Evolutionary conservation across 495 filamentous ascomycete genomes (phyloP), one percentile per base, ranked within the genome.

Genomic region (Daldinia concentrica): DNA sequence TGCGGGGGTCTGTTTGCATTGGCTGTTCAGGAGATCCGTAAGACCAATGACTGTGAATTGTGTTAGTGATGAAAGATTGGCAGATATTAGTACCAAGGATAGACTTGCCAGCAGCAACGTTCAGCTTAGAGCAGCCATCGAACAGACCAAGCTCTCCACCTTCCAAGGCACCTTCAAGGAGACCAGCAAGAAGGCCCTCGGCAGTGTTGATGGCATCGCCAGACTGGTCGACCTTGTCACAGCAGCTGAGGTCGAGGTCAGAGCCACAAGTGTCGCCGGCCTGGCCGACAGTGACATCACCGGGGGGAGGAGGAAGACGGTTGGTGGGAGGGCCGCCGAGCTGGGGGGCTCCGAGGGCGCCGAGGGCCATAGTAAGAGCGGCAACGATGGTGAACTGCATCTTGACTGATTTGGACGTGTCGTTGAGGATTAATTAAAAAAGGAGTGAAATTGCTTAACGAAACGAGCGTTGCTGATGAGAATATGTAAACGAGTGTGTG

Each of bases 1-100:
- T 66, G 83, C 84, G 71, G 83, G 81, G 72, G 82, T 84, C 82
- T 85, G 82, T 78, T 85, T 85, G 81, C 84, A 86, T 74, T 82
- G 72, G 78, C 77, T 79, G 73, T 86, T 79, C 66, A 86, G 79
- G 43, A 84, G 34, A 62, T 86, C 82, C 57, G 79, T 61, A 32
- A 83, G 48, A 61, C 79, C 78, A 62, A 86, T 64, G 32, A 73
- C 74, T 78, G n/a, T 26, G 0, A 6, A 1, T 5, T 7, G 1
- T 24, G 27, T 76, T 68, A 74, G 68, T 12, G 11, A 62, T n/a
- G 15, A 14, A 17, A 1, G 6, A 11, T 11, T 29, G 0, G 1
- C 0, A 27, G 5, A 14, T 43, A 0, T 32, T 3, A 12, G 3
- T 32, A 8, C 30, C 6, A 14, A 5, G 12, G 43, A 15, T 22